Percentiles rank a stretch among this genome's conserved stretches.
phyloP scores from a whole-genome alignment of 768 basidiomycete genomes.

The Lactifluus piperatus region DNA sequence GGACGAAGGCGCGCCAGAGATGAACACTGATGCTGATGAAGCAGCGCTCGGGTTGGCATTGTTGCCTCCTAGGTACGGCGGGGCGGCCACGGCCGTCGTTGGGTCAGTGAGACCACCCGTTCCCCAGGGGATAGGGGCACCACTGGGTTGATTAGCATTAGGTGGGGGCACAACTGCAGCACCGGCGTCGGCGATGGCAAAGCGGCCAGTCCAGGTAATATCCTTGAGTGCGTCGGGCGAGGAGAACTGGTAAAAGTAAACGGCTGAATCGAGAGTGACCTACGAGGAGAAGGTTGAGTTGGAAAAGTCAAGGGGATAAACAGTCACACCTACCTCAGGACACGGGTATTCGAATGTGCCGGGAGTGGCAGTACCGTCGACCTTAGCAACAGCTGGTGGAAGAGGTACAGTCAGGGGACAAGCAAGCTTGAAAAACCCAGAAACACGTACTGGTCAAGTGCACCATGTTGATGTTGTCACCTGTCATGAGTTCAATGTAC shows the following conservation, averaged over 20 bases:
- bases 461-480: constrained; percentile 60
- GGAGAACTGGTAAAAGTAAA: constrained; percentile 80
- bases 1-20: background rate
- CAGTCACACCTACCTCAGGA: constrained; percentile 42
- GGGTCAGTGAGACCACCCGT: constrained; percentile 44
- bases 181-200: constrained; percentile 51
- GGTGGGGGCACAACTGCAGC: constrained; percentile 41
- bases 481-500: constrained; percentile 76
- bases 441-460: constrained; percentile 50
- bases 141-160: constrained; percentile 43
- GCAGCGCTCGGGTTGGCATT: background rate
- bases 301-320: background rate
- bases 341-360: constrained; percentile 52
- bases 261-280: constrained; percentile 54
- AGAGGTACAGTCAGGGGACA: background rate
- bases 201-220: constrained; percentile 61
- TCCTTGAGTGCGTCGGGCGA: constrained; percentile 32
- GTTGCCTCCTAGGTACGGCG: background rate
- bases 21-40: background rate
- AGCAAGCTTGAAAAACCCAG: background rate
- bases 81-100: constrained; percentile 25
- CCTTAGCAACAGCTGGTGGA: constrained; percentile 48
- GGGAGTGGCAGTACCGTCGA: constrained; percentile 50
- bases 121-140: constrained; percentile 53
- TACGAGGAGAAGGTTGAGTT: constrained; percentile 22